Base-by-base conservation (phyloP, 495 filamentous ascomycete species). In the Xylaria curta region DNA sequence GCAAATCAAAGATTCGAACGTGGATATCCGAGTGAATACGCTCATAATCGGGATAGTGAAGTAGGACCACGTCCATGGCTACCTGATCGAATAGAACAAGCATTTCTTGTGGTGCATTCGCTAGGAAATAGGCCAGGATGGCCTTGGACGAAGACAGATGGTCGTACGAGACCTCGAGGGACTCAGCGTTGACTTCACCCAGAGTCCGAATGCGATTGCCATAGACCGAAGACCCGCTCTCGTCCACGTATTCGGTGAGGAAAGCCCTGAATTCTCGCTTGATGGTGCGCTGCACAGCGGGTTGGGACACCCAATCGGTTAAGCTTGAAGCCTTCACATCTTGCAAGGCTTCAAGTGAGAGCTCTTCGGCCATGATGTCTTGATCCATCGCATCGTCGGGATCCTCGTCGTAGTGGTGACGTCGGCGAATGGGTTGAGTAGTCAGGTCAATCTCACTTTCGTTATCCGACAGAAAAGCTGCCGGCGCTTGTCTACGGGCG, bases 11-110 rank as follows among this genome's bases (percentile, higher is more conserved):
- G 76, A 99, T 97, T 61, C 97, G 93, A 66, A 99, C 94, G 79
- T 99, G 97, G 73, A 99, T 97, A 81, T 99, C 96, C 60, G 94
- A 92, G 81, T 98, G 97, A 72, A 99, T 99, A 61, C 95, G 92
- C 78, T 97, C 93, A 80, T 98, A 99, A 80, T 98, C 94, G 0
- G 94, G 95, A 81, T 99, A 99, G 81, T 98, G 92, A 72, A 98
- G 90, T 15, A 98, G 87, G 0, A 94, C 95, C 38, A 95, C 94
- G 67, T 98, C 95, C 86, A 98, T 94, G 44, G 97, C 97, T 3
- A 97, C 96, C 71, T 97, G 91, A 76, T 99, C 97, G 76, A 99
- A 98, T 58, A 98, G 92, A 81, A 96, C 95, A 72, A 99, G 87
- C 71, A 97, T 91, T 79, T 97, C 95, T 54, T 93, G 89, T 0